Evolutionary conservation across 2,329 filamentous ascomycete species (phyloP), one percentile per base, ranked within the genome.

Genomic region (Ramularia endophylla): DNA sequence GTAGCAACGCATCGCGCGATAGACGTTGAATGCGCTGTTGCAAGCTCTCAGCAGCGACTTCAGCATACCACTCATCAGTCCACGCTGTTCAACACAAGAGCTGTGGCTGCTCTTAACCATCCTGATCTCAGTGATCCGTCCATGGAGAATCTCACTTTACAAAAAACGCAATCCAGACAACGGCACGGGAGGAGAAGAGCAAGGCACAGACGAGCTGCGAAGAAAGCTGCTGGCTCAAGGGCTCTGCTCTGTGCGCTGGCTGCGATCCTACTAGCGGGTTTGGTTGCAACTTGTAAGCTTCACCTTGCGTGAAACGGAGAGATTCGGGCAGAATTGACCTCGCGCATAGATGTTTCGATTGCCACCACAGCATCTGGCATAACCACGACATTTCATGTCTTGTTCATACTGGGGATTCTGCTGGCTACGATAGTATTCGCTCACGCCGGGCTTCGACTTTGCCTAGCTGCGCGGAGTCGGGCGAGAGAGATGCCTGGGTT

Each of bases 371-470:
- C 78, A 46, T 76, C 75, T 29, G 71, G 79, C 46, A 69, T 76
- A 37, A 77, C 76, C 30, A 78, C 78, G 60, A 83, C 87, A 62
- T 82, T 94, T 57, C 85, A 87, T 55, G 78, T 94, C 44, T 71
- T 94, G 39, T 74, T 94, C 45, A 81, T 94, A 42, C 73, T 95
- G 39, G 72, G 89, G 50, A 81, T 94, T 43, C 66, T 94, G 38
- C 69, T 82, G 38, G 75, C 82, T 25, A 81, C 83, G 2, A 78
- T 90, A 51, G 80, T 94, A 65, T 92, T 94, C 71, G 83, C 80
- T 56, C 86, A 94, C 64, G 78, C 81, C 30, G 67, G 92, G 12
- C 76, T 92, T 43, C 80, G 85, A 13, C 72, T 94, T 3, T 81
- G 78, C 62, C 75, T 94, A 65, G 35, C 45, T 27, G 31, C 15